Evolutionary conservation across 176 grass and related monocot species (phyloP), one percentile per base, ranked within the genome.

Genomic region (Pontederia paniculata): DNA sequence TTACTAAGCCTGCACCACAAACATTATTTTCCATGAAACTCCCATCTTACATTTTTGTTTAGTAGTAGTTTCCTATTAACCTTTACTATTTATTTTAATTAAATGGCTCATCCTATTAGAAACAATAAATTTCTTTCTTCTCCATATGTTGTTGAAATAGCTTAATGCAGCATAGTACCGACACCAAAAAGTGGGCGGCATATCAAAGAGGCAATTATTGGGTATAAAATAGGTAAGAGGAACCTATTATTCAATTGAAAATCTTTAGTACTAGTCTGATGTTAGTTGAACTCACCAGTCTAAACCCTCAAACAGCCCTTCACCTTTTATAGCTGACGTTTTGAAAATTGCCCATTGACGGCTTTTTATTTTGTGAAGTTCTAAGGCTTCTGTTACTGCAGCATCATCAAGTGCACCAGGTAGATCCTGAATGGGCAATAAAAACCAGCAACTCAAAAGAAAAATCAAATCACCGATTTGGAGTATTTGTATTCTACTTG

Each of bases 261-360:
- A 13, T 13, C 1, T 50, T 15, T 50, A 17, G 12, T 9, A 50
- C 2, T 17, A 50, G 15, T 8, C n/a, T 50, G n/a, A 50, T 15
- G n/a, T 46, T 63, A 41, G 20, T 23, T 45, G 12, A 44, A 77
- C 80, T 66, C 80, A 98, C 94, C 94, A 98, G 67, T 98, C 87
- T 83, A 98, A 78, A 20, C 94, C 94, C 87, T 98, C 94, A 73
- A 98, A 98, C 69, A 98, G 84, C 0, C 94, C 94, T 72, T 98
- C 94, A 60, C 94, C 94, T 88, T 98, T 98, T 60, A 98, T 85
- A 48, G 94, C 94, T 56, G 94, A 98, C 43, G 94, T 93, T 74
- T 98, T 98, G 67, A 98, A 98, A 73, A 98, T 98, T 15, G 83
- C 73, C 94, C 94, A 98, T 69, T 98, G 94, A 51, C 94, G 94